phyloP scores from a whole-genome alignment of 805 yeast species.

The Lipomyces mesembrius region DNA sequence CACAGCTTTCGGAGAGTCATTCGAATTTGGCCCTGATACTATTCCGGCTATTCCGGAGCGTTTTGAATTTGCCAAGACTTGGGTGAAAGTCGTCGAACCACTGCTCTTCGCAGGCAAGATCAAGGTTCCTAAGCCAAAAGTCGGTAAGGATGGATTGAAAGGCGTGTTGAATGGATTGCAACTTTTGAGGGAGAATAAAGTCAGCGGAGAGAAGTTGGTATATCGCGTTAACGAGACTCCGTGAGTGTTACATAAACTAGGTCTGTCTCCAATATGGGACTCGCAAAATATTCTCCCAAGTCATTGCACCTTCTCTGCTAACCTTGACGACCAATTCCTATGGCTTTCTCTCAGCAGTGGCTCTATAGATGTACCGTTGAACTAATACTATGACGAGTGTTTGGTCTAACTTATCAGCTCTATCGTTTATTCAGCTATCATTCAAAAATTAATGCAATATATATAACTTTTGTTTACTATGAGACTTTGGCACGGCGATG shows the following conservation, averaged over 20 bases:
- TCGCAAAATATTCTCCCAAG: too few relatives aligned
- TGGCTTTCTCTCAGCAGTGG: too few relatives aligned
- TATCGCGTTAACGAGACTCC: constrained; percentile 1
- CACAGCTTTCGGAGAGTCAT: constrained; percentile 4
- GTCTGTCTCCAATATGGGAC: too few relatives aligned
- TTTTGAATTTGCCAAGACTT: not conserved
- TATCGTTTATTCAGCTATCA: too few relatives aligned
- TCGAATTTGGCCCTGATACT: not conserved
- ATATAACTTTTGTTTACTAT: too few relatives aligned
- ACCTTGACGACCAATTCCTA: too few relatives aligned
- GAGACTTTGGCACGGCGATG: too few relatives aligned
- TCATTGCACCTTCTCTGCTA: too few relatives aligned
- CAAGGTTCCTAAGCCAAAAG: not conserved
- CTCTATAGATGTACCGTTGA: too few relatives aligned
- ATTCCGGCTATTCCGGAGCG: constrained; percentile 3
- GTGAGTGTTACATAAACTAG: not conserved
- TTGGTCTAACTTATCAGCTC: too few relatives aligned
- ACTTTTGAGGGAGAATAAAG: constrained; percentile 4
- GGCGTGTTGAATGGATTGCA: constrained; percentile 7
- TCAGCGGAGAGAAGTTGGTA: constrained; percentile 6
- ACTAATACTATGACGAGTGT: too few relatives aligned
- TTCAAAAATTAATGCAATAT: too few relatives aligned
- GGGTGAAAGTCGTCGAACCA: not conserved
- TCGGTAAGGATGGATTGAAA: constrained; percentile 2
- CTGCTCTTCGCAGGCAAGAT: not conserved